These are phyloP conservation scores for Saitozyma podzolica DNA, from an alignment of 768 basidiomycete species.

Conservation along the genomic window DNA sequence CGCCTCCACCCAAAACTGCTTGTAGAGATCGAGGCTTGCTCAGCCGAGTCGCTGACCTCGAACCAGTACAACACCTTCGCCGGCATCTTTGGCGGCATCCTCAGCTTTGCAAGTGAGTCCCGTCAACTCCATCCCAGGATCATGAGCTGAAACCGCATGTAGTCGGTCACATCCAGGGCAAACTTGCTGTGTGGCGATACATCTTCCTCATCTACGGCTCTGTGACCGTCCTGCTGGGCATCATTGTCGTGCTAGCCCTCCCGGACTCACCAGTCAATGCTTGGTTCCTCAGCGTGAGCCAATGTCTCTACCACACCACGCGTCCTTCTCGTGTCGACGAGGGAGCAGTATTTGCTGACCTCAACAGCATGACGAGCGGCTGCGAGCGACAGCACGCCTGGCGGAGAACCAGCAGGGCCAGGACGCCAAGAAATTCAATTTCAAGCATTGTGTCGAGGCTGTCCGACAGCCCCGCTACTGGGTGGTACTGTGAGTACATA, in stretches of 20 bases:
- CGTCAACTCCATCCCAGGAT: not conserved
- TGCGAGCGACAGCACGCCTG: not conserved
- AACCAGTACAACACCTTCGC: constrained; percentile 2
- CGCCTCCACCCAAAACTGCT: too few species aligned
- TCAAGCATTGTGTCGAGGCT: constrained; percentile 9
- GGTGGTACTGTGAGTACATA: constrained; percentile 3
- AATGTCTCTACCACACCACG: too few species aligned
- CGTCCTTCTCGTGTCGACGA: too few species aligned
- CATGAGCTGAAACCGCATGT: not conserved
- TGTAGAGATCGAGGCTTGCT: too few species aligned
- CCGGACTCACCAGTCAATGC: constrained; percentile 15
- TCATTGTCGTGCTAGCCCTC: constrained; percentile 2
- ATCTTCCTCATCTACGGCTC: constrained; percentile 2
- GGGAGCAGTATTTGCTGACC: too few species aligned
- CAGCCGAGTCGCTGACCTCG: too few species aligned
- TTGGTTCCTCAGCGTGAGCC: constrained; percentile 24
- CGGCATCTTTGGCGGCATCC: constrained; percentile 7
- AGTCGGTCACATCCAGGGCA: not conserved
- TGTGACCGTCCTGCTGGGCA: not conserved
- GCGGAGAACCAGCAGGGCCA: constrained; percentile 14
- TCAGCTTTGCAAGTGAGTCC: constrained; percentile 8
- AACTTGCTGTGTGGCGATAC: not conserved
- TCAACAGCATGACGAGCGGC: constrained; percentile 3
- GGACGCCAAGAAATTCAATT: constrained; percentile 4
- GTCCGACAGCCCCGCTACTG: constrained; percentile 18